Conservation (phyloP, 208 protist species). For the Leishmania mexicana region DNA sequence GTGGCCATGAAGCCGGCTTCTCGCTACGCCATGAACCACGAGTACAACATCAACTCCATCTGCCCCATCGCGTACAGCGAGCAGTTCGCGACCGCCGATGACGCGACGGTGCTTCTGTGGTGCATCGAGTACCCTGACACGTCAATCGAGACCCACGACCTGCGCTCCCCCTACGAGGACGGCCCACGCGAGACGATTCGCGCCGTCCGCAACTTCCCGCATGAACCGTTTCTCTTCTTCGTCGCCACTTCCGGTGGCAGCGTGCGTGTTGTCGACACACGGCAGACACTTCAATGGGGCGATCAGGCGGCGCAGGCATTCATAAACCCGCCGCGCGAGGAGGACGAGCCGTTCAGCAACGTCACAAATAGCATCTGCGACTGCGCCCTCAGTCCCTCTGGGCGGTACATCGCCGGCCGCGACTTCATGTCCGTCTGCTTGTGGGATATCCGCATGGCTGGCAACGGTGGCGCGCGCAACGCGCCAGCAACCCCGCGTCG, state of each 20-base stretch:
- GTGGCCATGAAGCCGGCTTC: conserved; percentile 72
- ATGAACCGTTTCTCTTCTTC: conserved; percentile 89
- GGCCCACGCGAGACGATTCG: conserved; percentile 61
- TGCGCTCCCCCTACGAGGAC: conserved; percentile 67
- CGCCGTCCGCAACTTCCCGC: conserved; percentile 62
- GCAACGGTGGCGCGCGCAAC: conserved; percentile 20
- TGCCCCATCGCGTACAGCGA: conserved; percentile 67
- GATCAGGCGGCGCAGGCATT: conserved; percentile 69
- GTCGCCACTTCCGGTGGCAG: conserved; percentile 68
- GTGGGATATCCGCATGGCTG: conserved; percentile 79
- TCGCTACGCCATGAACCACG: conserved; percentile 80
- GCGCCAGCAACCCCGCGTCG: conserved; percentile 28
- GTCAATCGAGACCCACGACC: conserved; percentile 77
- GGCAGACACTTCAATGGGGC: conserved; percentile 75
- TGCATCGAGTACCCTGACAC: conserved; percentile 87
- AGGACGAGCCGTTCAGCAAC: conserved; percentile 52
- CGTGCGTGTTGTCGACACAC: conserved; percentile 80
- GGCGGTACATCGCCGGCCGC: conserved; percentile 76
- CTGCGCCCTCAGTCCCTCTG: conserved; percentile 85
- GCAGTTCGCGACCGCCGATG: conserved; percentile 87
- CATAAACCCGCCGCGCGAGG: conserved; percentile 48
- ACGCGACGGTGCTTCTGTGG: conserved; percentile 86
- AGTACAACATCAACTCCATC: conserved; percentile 88
- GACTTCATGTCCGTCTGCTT: conserved; percentile 84
- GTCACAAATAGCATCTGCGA: conserved; percentile 75